These are phyloP conservation scores for Populus deltoides DNA, from an alignment of 345 rosid genomes.

Conservation along the genomic window DNA sequence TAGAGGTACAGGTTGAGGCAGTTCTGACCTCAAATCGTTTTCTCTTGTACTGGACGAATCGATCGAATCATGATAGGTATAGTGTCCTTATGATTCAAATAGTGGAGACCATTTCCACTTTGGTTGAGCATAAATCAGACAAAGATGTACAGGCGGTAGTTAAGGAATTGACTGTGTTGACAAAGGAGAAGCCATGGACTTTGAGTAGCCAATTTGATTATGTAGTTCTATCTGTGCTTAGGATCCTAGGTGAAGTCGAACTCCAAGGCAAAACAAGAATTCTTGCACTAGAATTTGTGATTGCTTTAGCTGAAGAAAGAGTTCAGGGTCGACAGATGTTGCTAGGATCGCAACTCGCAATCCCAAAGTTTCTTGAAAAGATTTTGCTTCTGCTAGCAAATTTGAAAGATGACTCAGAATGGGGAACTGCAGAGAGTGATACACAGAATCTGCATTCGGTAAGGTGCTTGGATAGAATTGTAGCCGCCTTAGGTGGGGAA, in stretches of 20 bases:
- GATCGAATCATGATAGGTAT: neutral
- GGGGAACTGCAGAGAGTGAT: neutral
- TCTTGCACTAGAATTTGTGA: neutral
- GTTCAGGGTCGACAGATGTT: neutral
- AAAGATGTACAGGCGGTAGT: neutral
- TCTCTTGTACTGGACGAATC: neutral
- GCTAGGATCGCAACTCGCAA: neutral
- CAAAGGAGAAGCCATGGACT: neutral
- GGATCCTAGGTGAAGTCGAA: neutral
- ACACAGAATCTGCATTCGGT: neutral
- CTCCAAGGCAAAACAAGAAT: neutral
- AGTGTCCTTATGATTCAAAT: neutral
- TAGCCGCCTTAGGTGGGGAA: neutral
- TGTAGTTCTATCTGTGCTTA: neutral
- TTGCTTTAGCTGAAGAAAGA: neutral
- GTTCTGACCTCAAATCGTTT: neutral
- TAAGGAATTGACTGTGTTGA: neutral
- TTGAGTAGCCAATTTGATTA: neutral
- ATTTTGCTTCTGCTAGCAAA: neutral
- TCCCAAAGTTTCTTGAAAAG: neutral
- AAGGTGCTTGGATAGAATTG: neutral
- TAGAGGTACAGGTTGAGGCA: neutral
- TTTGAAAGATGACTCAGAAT: neutral
- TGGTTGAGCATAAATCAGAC: neutral
- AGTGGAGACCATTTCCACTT: neutral